Conservation (phyloP, 2,329 filamentous ascomycete species). For the Orbilia blumenaviensis region DNA sequence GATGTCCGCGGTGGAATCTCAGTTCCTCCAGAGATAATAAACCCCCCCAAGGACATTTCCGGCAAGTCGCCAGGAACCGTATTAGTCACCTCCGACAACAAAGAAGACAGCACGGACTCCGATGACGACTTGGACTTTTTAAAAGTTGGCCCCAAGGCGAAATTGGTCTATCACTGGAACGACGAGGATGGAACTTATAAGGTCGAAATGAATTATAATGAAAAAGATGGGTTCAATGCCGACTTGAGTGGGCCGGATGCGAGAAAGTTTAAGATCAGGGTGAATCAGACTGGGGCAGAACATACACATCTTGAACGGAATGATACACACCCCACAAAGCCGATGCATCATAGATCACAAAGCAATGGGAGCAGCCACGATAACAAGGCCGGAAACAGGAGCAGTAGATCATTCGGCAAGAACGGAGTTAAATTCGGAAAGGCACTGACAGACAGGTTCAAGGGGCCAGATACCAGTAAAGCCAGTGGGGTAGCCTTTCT, state of each 20-base stretch:
- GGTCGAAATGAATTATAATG: constrained; percentile 38
- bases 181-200: constrained; percentile 45
- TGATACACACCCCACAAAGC: not conserved
- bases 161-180: constrained; percentile 47
- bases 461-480: not conserved
- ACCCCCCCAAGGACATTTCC: constrained; percentile 27
- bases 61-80: constrained; percentile 25
- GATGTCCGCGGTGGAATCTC: constrained; percentile 40
- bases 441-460: constrained; percentile 11
- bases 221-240: constrained; percentile 46
- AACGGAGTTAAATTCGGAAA: not conserved
- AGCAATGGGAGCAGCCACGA: not conserved
- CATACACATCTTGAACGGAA: constrained; percentile 2
- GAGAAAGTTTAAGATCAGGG: constrained; percentile 34
- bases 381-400: constrained; percentile 17
- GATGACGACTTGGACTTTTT: constrained; percentile 43
- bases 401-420: constrained; percentile 15
- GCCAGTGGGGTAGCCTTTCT: constrained; percentile 19
- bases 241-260: constrained; percentile 33
- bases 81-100: constrained; percentile 38
- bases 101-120: constrained; percentile 42
- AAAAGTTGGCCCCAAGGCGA: constrained; percentile 34
- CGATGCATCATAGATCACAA: not conserved
- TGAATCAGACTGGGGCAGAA: constrained; percentile 36
- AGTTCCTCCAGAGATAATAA: constrained; percentile 37